A percentile compares a stretch with the other conserved stretches of the same genome.
phyloP scores from a whole-genome alignment of 2,329 filamentous ascomycete genomes.

The Penicillium polonicum region DNA sequence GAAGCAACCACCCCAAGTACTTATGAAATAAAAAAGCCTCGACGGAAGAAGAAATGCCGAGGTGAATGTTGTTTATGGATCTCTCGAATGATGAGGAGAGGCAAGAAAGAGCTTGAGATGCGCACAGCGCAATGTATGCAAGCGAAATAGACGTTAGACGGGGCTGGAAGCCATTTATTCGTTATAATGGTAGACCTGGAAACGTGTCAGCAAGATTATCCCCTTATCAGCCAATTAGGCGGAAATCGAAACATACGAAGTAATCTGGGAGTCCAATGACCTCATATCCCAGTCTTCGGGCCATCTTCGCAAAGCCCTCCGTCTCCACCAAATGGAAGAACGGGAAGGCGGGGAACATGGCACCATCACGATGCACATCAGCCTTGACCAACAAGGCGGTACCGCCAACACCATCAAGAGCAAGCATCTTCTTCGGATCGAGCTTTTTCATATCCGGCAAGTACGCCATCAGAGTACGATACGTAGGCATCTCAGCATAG shows the following conservation, averaged over 20 bases:
- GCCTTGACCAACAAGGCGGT: constrained; percentile 92
- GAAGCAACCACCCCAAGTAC: neutral
- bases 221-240: neutral
- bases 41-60: neutral
- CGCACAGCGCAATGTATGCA: constrained; percentile 8
- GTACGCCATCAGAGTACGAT: constrained; percentile 86
- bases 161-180: constrained; percentile 54
- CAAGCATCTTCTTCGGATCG: constrained; percentile 63
- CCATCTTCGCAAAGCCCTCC: constrained; percentile 98
- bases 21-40: neutral
- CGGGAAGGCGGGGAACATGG: constrained; percentile 95
- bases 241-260: constrained; percentile 60
- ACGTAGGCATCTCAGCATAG: constrained; percentile 90
- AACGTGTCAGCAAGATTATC: constrained; percentile 6
- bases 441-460: constrained; percentile 58
- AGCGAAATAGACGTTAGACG: neutral
- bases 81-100: neutral
- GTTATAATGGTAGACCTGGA: constrained; percentile 84
- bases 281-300: constrained; percentile 79
- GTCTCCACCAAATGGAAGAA: constrained; percentile 98
- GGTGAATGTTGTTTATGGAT: neutral
- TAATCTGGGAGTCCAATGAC: constrained; percentile 93
- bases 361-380: constrained; percentile 92
- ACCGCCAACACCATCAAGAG: constrained; percentile 89
- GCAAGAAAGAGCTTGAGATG: neutral